phyloP scores from a whole-genome alignment of 1,284 basidiomycete genomes.

The Inonotus obliquus region DNA sequence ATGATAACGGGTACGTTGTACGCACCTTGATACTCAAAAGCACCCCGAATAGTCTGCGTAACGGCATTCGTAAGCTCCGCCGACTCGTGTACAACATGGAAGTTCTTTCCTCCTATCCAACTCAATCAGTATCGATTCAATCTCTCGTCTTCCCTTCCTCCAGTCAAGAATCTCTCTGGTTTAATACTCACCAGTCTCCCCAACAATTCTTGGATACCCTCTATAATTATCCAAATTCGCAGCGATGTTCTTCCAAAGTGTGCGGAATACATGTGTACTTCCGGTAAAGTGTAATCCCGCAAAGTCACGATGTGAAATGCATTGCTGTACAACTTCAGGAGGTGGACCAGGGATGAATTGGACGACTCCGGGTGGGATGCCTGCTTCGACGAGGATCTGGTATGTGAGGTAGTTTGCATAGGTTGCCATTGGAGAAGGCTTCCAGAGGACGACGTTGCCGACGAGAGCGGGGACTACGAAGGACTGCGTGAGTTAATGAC shows the following conservation, averaged over 20 bases:
- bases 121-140: neutral
- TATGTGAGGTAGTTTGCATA: slow-evolving; percentile 94
- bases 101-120: slow-evolving; percentile 86
- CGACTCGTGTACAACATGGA: slow-evolving; percentile 87
- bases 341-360: slow-evolving; percentile 94
- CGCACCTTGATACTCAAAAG: slow-evolving; percentile 93
- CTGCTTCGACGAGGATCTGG: slow-evolving; percentile 92
- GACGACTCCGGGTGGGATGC: slow-evolving; percentile 91
- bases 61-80: slow-evolving; percentile 89
- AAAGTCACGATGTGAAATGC: slow-evolving; percentile 77
- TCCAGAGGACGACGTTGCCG: slow-evolving; percentile 96
- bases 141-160: neutral
- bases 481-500: slow-evolving; percentile 8
- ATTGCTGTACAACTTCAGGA: slow-evolving; percentile 77
- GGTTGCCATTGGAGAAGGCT: slow-evolving; percentile 92
- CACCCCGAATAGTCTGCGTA: slow-evolving; percentile 82
- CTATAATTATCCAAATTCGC: slow-evolving; percentile 83
- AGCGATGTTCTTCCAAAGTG: slow-evolving; percentile 95
- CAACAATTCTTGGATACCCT: slow-evolving; percentile 92
- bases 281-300: slow-evolving; percentile 96
- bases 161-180: too few relatives aligned
- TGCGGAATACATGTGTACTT: slow-evolving; percentile 90
- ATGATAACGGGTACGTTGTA: too few relatives aligned
- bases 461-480: slow-evolving; percentile 80
- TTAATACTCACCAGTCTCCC: slow-evolving; percentile 63